These are phyloP conservation scores for Penicillium riverlandense DNA, from an alignment of 495 filamentous ascomycete species.

Conservation along the genomic window DNA sequence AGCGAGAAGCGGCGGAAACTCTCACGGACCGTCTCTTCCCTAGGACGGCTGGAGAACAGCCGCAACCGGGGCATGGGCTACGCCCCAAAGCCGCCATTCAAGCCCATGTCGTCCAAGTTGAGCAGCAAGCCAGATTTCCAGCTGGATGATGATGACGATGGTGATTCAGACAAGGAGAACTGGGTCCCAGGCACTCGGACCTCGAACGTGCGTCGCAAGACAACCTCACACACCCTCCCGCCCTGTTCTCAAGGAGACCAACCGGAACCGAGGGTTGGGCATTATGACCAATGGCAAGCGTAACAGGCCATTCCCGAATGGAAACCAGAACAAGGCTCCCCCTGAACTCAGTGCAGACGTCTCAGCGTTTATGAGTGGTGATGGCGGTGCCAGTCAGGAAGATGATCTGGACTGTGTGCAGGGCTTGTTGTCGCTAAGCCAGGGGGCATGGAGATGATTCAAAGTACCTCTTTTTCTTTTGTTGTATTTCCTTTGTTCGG, in stretches of 20 bases:
- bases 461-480: neutral
- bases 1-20: conserved; percentile 59
- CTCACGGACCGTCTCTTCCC: conserved; percentile 54
- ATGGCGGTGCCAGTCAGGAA: conserved; percentile 51
- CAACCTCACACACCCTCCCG: conserved; percentile 28
- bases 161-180: conserved; percentile 93
- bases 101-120: conserved; percentile 15
- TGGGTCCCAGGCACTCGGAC: conserved; percentile 57
- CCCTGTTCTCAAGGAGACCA: conserved; percentile 41
- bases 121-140: conserved; percentile 29
- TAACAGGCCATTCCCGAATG: conserved; percentile 25
- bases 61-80: conserved; percentile 13
- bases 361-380: conserved; percentile 59
- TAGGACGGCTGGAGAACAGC: conserved; percentile 57
- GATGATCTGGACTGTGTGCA: conserved; percentile 75
- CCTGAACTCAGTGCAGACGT: conserved; percentile 49
- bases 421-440: conserved; percentile 65
- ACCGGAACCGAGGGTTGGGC: conserved; percentile 20
- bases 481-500: conserved; percentile 17
- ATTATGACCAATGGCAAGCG: conserved; percentile 25
- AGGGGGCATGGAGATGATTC: conserved; percentile 51
- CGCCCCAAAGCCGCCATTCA: conserved; percentile 16
- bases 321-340: conserved; percentile 19
- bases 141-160: conserved; percentile 51
- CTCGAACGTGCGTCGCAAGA: conserved; percentile 30